These are phyloP conservation scores for Camillea tinctor DNA, from an alignment of 2,329 filamentous ascomycete species.

Conservation along the genomic window DNA sequence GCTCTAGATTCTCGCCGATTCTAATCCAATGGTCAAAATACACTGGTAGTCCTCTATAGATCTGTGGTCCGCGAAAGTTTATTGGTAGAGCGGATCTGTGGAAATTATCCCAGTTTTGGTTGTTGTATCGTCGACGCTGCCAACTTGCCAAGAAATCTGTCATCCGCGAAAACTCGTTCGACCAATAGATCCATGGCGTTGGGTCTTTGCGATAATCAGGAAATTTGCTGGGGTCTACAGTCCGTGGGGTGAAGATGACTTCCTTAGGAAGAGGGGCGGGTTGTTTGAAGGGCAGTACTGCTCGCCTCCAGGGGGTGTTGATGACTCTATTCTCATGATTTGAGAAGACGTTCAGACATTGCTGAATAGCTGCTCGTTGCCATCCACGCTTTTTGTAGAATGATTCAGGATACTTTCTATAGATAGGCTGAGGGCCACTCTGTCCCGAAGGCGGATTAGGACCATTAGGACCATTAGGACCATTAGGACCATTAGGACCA, in stretches of 20 bases:
- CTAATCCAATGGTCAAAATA: constrained; percentile 32
- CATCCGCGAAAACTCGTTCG: constrained; percentile 24
- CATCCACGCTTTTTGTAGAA: constrained; percentile 37
- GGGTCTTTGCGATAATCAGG: constrained; percentile 26
- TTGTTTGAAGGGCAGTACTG: constrained; percentile 36
- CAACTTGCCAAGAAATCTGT: constrained; percentile 21
- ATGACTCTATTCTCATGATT: constrained; percentile 38
- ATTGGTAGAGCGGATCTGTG: constrained; percentile 24
- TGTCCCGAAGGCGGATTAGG: constrained; percentile 4
- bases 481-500: neutral
- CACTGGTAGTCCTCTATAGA: constrained; percentile 25
- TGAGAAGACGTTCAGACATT: constrained; percentile 38
- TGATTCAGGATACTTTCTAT: no score
- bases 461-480: neutral
- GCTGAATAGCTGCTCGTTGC: constrained; percentile 46
- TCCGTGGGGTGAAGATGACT: constrained; percentile 20
- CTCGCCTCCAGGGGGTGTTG: constrained; percentile 36
- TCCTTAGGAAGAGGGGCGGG: constrained; percentile 24
- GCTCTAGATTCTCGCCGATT: constrained; percentile 30
- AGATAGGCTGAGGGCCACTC: no score
- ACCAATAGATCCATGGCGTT: constrained; percentile 31
- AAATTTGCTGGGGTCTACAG: constrained; percentile 11
- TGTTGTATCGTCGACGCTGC: constrained; percentile 24
- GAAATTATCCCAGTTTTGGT: constrained; percentile 19
- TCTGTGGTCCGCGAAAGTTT: constrained; percentile 33